phyloP scores from a whole-genome alignment of 148 eudicot genomes.

The Rhododendron williamsianum region DNA sequence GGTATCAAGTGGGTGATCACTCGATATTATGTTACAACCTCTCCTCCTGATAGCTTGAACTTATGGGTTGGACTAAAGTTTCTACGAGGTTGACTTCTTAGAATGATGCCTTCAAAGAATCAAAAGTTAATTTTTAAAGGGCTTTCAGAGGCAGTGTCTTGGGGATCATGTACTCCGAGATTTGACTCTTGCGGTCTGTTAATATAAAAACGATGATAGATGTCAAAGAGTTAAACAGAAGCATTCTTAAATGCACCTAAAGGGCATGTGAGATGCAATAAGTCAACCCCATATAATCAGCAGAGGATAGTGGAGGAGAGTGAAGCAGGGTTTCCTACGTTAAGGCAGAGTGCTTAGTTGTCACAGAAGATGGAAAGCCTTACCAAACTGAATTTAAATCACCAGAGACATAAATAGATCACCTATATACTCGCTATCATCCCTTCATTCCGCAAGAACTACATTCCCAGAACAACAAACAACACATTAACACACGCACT shows the following conservation, averaged over 20 bases:
- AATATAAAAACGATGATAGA: too few relatives aligned
- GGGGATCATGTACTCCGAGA: not conserved
- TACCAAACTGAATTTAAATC: not conserved
- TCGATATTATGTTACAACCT: not conserved
- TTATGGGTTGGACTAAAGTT: not conserved
- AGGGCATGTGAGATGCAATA: not conserved
- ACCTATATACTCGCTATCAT: not conserved
- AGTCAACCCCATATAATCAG: not conserved
- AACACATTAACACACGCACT: not conserved
- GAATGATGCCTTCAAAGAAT: not conserved
- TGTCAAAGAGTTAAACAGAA: not conserved
- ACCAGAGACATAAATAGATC: not conserved
- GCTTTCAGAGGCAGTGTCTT: not conserved
- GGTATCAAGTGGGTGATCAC: not conserved
- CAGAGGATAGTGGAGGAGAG: not conserved
- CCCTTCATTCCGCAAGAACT: not conserved
- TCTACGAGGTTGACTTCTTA: not conserved
- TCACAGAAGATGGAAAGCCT: not conserved
- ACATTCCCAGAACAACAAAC: not conserved
- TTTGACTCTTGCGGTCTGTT: not conserved
- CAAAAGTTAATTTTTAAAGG: not conserved
- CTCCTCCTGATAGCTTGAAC: not conserved
- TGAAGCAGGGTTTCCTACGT: not conserved
- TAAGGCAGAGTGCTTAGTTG: not conserved
- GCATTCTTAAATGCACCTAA: not conserved